Evolutionary conservation across 805 yeast species (phyloP), one percentile per base, ranked within the genome.

Genomic region (Kurtzmaniella fragi): DNA sequence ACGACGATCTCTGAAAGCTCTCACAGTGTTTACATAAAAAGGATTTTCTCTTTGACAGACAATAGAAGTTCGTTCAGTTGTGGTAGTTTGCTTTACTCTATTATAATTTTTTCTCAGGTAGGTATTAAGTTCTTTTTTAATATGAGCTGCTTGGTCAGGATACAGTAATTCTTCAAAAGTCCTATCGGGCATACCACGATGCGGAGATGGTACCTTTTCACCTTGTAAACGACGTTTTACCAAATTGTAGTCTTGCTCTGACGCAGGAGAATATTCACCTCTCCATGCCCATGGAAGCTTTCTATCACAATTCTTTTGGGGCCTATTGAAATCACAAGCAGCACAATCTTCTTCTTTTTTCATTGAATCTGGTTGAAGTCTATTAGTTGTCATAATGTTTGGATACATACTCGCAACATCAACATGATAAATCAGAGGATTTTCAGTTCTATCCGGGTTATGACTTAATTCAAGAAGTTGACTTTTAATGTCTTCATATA

Each of bases 401-500:
- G 99, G 99, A 56, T 93, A 93, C 99, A 93, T 93, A 1, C 99
- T 93, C 1, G 99, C 97, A 37, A 93, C 99, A 68, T 93, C 99
- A 28, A 95, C 96, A 56, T 93, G 99, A 53, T 95, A 93, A 46
- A 93, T 93, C 34, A 86, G 67, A 0, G 99, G 99, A 9, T 68
- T 67, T 52, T 93, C 98, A 10, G 59, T 57, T 48, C 97, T 70
- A 28, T 70, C 70, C 1, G 91, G 90, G 29, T 72, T 71, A 1
- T 67, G 57, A 44, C 77, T 80, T 37, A 93, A 61, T 2, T 72
- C 84, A n/a, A 72, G 42, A 11, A 93, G 66, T 48, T 68, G 67
- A 0, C 54, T 48, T 31, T 70, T 71, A 41, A 95, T 81, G 29
- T 75, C 64, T 5, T 75, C 61, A 52, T 78, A 74, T 14, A 93